phyloP scores from a whole-genome alignment of 768 basidiomycete genomes.

The Leccinum disarticulatum region DNA sequence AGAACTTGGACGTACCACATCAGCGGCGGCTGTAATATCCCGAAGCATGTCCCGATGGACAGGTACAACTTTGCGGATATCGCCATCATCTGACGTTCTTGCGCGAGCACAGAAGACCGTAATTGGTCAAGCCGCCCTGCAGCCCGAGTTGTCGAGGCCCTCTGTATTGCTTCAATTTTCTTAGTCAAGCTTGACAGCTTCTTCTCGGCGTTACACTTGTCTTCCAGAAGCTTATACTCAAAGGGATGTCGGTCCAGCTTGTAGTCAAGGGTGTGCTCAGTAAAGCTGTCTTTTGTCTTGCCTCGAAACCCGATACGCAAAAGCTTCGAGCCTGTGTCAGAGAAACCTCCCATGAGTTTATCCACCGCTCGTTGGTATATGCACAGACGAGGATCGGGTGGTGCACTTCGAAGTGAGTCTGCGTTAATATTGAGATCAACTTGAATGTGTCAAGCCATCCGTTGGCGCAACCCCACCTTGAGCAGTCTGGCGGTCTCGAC shows the following conservation, averaged over 20 bases:
- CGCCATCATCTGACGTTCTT: conserved; percentile 33
- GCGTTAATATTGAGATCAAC: conserved; percentile 2
- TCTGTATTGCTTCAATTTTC: conserved; percentile 23
- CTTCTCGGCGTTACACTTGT: conserved; percentile 2
- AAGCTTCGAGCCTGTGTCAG: conserved; percentile 59
- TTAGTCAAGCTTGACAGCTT: conserved; percentile 28
- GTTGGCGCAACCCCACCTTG: conserved; percentile 47
- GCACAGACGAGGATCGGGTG: conserved; percentile 87
- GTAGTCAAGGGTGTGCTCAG: conserved; percentile 59
- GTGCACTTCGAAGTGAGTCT: conserved; percentile 79
- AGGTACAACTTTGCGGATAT: conserved; percentile 46
- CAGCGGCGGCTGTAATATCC: conserved; percentile 59
- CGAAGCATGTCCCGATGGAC: conserved; percentile 62
- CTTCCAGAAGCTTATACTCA: conserved; percentile 27
- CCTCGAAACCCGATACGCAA: conserved; percentile 72
- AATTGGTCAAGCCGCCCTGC: conserved; percentile 30
- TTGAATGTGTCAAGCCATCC: not conserved
- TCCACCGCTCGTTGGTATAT: conserved; percentile 91
- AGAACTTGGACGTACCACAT: conserved; percentile 57
- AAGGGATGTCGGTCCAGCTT: conserved; percentile 63
- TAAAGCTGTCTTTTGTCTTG: conserved; percentile 56
- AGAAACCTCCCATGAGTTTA: conserved; percentile 79
- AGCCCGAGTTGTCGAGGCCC: conserved; percentile 11
- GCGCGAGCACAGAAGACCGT: conserved; percentile 22
- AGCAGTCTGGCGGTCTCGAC: conserved; percentile 80